These are phyloP conservation scores for Aspergillus cristatus DNA, from an alignment of 495 filamentous ascomycete genomes.

Conservation along the genomic window DNA sequence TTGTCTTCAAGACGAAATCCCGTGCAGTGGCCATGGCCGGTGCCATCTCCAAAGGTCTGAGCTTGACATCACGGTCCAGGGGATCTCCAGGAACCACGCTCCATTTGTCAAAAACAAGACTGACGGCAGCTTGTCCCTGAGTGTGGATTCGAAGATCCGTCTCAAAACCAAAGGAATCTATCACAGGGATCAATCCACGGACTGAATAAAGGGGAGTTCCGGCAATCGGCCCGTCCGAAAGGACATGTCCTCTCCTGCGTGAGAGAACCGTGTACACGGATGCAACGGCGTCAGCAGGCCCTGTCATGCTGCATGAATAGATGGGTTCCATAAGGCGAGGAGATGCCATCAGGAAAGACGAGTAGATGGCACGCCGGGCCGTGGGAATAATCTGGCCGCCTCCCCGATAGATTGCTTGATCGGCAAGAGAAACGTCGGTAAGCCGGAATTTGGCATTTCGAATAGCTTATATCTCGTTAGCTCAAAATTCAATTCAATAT, in stretches of 20 bases:
- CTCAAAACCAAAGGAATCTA: conserved; percentile 96
- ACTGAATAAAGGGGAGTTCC: conserved; percentile 94
- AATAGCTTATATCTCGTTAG: conserved; percentile 51
- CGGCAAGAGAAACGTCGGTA: conserved; percentile 79
- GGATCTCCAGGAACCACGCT: conserved; percentile 91
- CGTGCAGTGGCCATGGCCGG: conserved; percentile 76
- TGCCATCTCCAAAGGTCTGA: conserved; percentile 80
- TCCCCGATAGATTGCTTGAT: conserved; percentile 85
- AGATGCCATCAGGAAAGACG: conserved; percentile 91
- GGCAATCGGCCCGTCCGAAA: conserved; percentile 86
- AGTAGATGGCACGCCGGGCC: conserved; percentile 81
- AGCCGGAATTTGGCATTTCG: conserved; percentile 93
- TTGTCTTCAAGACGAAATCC: conserved; percentile 94
- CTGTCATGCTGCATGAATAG: conserved; percentile 85
- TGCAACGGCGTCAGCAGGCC: conserved; percentile 81
- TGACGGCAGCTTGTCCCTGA: conserved; percentile 81
- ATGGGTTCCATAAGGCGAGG: conserved; percentile 94
- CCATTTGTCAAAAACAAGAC: conserved; percentile 94
- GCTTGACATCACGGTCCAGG: conserved; percentile 73
- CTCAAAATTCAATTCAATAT: neutral
- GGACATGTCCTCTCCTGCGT: conserved; percentile 80
- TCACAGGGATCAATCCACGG: conserved; percentile 83
- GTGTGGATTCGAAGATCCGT: conserved; percentile 95
- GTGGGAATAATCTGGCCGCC: conserved; percentile 98
- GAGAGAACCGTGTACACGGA: conserved; percentile 88